Base-by-base conservation (phyloP, 371 early-diverging fungal genomes). In the Mucor plumbeus region DNA sequence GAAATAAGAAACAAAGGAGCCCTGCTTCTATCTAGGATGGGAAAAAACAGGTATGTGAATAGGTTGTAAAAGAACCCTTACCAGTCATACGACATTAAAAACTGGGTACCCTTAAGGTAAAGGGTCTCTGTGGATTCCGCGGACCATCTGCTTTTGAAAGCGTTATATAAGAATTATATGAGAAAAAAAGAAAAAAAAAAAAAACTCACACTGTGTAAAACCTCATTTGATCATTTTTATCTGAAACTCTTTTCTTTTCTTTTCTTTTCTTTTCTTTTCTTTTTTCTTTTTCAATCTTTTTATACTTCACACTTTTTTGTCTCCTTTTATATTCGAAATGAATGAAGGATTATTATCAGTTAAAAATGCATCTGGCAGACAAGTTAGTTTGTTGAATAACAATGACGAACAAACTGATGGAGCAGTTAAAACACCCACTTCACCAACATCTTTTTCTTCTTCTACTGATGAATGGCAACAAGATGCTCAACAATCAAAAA, bases 311-410 rank as follows among this genome's bases (percentile, higher is more conserved):
- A 9, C 14, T 31, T 14, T 14, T 44, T 2, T 33, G 5, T 33
- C 31, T 2, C 11, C 11, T 4, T 4, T 38, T 38, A 7, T 8
- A 17, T 36, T 47, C 13, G 44, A 17, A 57, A 74, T 70, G 71
- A 70, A 68, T 53, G 74, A 74, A 53, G 61, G 62, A 7, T 65
- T 71, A 54, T 61, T 78, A 47, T 75, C 76, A 31, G 74, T 73
- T 34, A 76, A 66, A 36, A 74, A 78, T 73, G 73, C 79, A 43
- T 78, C 76, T 39, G 79, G 79, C 50, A 71, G 79, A 67, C 73
- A 75, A 59, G 76, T 81, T 31, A 81, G 78, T 39, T 54, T 81
- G 47, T 69, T 81, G 56, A 81, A 80, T 64, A 63, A 56, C 41
- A 70, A 61, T 15, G 71, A 66, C 7, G 65, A 69, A 44, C 56